These are phyloP conservation scores for Urostyla sp. DNA, from an alignment of 73 alveolate genomes.

Conservation along the genomic window DNA sequence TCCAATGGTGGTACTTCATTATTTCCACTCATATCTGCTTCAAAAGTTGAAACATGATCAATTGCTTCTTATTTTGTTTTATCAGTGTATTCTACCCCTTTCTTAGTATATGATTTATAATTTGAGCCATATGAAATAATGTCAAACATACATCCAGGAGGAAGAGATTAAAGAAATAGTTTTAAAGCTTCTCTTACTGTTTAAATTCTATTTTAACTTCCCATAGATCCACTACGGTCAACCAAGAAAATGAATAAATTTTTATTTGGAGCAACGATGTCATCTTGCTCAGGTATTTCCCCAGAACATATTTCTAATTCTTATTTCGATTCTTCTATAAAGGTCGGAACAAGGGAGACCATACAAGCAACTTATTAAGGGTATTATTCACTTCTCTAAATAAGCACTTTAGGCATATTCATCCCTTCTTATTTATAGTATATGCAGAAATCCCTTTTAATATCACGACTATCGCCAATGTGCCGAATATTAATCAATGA, in stretches of 20 bases:
- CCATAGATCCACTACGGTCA: too few relatives aligned
- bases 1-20: conserved; percentile 62
- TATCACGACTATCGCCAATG: background rate
- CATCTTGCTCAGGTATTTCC: background rate
- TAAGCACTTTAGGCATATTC: background rate
- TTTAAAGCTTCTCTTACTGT: background rate
- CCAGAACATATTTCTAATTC: background rate
- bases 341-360: background rate
- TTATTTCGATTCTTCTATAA: background rate
- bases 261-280: background rate
- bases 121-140: background rate
- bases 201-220: too few relatives aligned
- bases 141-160: background rate
- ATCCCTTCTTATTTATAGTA: too few relatives aligned
- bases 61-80: too few relatives aligned
- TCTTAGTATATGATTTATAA: too few relatives aligned
- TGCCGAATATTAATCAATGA: background rate
- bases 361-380: background rate
- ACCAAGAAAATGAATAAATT: background rate
- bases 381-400: too few relatives aligned
- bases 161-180: background rate
- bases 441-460: background rate
- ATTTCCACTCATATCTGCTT: conserved; percentile 95
- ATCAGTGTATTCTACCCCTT: too few relatives aligned
- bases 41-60: too few relatives aligned